phyloP scores from a whole-genome alignment of 208 protist genomes.

The Leishmania amazonensis region DNA sequence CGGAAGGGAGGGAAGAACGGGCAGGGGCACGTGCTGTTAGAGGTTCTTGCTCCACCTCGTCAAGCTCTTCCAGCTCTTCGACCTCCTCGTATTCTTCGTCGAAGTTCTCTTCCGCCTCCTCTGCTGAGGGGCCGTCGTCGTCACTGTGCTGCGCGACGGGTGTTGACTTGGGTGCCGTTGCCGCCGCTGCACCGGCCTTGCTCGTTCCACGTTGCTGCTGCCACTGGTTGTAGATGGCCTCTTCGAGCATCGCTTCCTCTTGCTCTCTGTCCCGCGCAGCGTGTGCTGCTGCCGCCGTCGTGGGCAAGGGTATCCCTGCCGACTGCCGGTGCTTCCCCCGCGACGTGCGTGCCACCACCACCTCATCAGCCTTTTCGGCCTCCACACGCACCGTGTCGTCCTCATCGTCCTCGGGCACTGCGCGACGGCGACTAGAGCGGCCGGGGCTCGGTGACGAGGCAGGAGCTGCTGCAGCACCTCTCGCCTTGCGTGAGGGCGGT shows the following conservation, averaged over 20 bases:
- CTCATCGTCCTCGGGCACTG: conserved; percentile 14
- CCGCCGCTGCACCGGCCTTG: conserved; percentile 3
- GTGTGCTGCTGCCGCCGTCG: not conserved
- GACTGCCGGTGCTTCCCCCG: not conserved
- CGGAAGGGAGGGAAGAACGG: not conserved
- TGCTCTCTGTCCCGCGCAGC: conserved; percentile 13
- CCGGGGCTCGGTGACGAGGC: not conserved
- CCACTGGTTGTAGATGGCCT: conserved; percentile 25
- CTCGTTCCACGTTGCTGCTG: conserved; percentile 14
- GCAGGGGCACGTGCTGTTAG: not conserved
- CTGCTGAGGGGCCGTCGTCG: conserved; percentile 20
- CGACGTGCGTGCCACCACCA: not conserved
- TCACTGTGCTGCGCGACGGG: not conserved
- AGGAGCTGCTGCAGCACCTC: not conserved
- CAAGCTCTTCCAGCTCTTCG: conserved; percentile 21
- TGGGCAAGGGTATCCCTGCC: not conserved
- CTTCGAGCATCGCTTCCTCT: conserved; percentile 25
- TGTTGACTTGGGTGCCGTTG: conserved; percentile 10
- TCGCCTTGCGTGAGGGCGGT: not conserved
- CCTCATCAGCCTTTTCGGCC: conserved; percentile 29
- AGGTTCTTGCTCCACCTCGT: not conserved
- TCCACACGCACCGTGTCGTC: conserved; percentile 30
- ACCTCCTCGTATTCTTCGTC: conserved; percentile 23
- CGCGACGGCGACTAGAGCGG: not conserved
- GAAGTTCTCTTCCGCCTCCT: conserved; percentile 29